These are phyloP conservation scores for Thelonectria discophora DNA, from an alignment of 2,329 filamentous ascomycete species.

Conservation along the genomic window DNA sequence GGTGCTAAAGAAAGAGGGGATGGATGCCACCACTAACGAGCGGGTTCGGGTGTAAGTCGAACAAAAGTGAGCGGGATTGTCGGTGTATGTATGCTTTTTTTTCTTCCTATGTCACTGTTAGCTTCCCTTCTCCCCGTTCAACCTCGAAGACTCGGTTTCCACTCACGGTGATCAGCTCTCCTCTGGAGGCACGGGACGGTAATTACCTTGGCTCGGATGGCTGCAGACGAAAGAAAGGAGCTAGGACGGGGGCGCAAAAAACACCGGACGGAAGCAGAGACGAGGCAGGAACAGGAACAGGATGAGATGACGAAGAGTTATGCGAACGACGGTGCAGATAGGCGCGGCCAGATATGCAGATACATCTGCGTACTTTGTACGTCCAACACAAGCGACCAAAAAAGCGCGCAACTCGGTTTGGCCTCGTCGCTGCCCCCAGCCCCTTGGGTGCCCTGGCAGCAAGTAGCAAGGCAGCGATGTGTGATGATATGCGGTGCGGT, in stretches of 20 bases:
- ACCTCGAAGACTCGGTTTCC: too few species aligned
- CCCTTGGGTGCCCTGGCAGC: not conserved
- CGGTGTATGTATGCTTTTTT: not conserved
- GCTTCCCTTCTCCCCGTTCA: too few species aligned
- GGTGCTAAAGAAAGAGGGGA: not conserved
- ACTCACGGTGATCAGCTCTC: too few species aligned
- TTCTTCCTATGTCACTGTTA: too few species aligned
- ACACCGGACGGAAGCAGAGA: too few species aligned
- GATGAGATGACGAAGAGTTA: not conserved
- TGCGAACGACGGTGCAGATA: not conserved
- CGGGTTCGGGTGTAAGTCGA: not conserved
- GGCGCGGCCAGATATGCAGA: not conserved
- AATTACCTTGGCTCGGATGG: too few species aligned
- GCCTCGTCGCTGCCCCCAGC: not conserved
- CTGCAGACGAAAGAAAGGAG: too few species aligned
- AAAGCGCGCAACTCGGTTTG: not conserved
- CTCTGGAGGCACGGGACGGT: too few species aligned
- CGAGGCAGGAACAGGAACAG: too few species aligned
- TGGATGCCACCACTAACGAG: not conserved
- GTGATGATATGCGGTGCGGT: not conserved
- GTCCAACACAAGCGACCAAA: not conserved
- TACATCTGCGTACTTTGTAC: not conserved
- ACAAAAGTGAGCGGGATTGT: not conserved
- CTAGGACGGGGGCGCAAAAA: too few species aligned
- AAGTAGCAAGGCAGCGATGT: not conserved